Evolutionary conservation across 2,329 filamentous ascomycete genomes (phyloP).

Genomic region (Trichoderma pleuroti): DNA sequence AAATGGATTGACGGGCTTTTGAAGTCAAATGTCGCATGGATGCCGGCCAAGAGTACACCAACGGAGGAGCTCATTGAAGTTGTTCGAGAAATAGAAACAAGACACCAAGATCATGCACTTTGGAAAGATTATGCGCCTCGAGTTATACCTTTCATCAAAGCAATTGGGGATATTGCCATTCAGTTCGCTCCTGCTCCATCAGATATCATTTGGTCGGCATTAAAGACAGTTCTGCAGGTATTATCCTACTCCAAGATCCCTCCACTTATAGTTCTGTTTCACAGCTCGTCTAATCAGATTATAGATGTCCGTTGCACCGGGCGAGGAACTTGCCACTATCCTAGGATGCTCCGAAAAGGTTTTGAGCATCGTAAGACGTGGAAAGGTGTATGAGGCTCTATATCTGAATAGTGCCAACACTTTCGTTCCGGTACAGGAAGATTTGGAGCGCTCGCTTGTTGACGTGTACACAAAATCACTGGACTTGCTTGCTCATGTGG

Average conservation of each 20-base stretch:
- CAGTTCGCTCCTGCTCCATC: not conserved
- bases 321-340: not conserved
- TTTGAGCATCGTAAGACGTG: not conserved
- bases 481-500: slow-evolving; percentile 1
- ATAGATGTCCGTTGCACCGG: not conserved
- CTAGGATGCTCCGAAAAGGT: not conserved
- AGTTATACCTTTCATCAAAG: not conserved
- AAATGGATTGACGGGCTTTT: not conserved
- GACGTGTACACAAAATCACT: not conserved
- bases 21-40: not conserved
- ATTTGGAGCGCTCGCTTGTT: not conserved
- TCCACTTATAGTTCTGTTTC: fast-evolving
- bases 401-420: not conserved
- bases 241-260: not conserved
- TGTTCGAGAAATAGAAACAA: not conserved
- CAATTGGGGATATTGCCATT: not conserved
- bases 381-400: not conserved
- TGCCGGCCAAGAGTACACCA: not conserved
- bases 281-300: not conserved
- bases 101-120: not conserved
- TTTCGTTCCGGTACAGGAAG: not conserved
- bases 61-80: not conserved
- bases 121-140: not conserved
- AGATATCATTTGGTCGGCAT: not conserved
- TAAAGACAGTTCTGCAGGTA: slow-evolving; percentile 1